Conservation (phyloP, 192 early-diverging fungal genomes). For the Rhizophlyctis rosea region DNA sequence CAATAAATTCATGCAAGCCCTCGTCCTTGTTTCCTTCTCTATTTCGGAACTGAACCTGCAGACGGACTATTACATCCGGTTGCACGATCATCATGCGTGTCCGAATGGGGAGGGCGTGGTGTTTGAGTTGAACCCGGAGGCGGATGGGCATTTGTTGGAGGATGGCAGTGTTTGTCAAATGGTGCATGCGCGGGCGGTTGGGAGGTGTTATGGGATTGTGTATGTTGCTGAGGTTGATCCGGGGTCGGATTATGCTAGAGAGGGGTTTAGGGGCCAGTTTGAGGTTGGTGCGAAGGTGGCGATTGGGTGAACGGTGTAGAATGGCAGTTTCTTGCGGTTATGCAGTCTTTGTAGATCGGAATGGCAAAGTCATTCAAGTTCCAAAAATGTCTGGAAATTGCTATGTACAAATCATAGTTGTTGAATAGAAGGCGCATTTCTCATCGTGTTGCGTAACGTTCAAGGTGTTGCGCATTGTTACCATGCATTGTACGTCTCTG, state of each 20-base stretch:
- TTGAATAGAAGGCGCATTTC: too few species aligned
- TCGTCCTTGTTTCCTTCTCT: background rate
- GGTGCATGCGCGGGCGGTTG: background rate
- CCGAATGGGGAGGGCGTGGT: background rate
- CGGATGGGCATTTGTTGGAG: background rate
- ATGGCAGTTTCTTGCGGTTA: too few species aligned
- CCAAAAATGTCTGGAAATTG: too few species aligned
- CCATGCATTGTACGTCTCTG: too few species aligned
- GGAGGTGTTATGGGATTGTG: background rate
- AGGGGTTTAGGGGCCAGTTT: background rate
- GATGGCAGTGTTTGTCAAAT: background rate
- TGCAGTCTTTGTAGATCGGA: too few species aligned
- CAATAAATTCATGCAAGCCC: background rate
- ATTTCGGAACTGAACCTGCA: background rate
- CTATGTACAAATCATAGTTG: too few species aligned
- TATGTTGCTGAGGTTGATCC: background rate
- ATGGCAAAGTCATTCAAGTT: too few species aligned
- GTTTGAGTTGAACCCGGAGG: background rate
- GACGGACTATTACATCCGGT: background rate
- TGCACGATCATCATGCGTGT: slow-evolving; percentile 1
- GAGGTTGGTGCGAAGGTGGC: background rate
- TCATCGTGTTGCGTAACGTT: too few species aligned
- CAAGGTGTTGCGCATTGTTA: too few species aligned
- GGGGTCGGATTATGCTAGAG: background rate
- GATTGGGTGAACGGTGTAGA: background rate